Conservation (phyloP, 2,329 filamentous ascomycete genomes). For the Apiospora pterosperma region DNA sequence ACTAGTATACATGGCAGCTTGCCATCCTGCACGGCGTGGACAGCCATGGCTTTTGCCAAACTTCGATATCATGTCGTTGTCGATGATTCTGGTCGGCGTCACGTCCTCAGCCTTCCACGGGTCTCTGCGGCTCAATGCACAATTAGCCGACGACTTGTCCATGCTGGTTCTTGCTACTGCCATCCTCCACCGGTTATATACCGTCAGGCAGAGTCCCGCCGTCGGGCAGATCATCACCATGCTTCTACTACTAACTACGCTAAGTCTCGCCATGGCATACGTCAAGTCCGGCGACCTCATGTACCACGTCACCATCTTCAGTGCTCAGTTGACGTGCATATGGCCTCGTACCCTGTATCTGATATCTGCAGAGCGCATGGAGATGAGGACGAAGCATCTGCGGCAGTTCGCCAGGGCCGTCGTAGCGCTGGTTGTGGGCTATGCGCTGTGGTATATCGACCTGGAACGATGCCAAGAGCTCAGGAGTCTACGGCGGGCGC, state of each 20-base stretch:
- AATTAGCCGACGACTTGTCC: conserved; percentile 53
- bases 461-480: conserved; percentile 48
- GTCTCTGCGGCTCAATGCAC: conserved; percentile 36
- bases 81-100: conserved; percentile 38
- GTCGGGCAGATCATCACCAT: conserved; percentile 30
- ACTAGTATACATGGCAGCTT: conserved; percentile 39
- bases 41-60: conserved; percentile 24
- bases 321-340: conserved; percentile 22
- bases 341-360: conserved; percentile 30
- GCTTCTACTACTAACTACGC: conserved; percentile 35
- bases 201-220: conserved; percentile 36
- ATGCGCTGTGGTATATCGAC: conserved; percentile 55
- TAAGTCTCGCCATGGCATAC: conserved; percentile 39
- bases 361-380: conserved; percentile 24
- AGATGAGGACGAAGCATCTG: conserved; percentile 11
- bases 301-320: conserved; percentile 39
- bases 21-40: conserved; percentile 30
- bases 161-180: conserved; percentile 53
- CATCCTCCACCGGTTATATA: conserved; percentile 47
- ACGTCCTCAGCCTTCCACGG: conserved; percentile 43
- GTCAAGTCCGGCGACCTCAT: conserved; percentile 38
- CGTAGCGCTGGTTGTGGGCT: conserved; percentile 39
- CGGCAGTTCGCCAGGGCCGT: conserved; percentile 24
- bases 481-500: conserved; percentile 35
- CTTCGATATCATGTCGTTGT: conserved; percentile 38